Evolutionary conservation across 768 basidiomycete species (phyloP).

Genomic region (Trametes cubensis): DNA sequence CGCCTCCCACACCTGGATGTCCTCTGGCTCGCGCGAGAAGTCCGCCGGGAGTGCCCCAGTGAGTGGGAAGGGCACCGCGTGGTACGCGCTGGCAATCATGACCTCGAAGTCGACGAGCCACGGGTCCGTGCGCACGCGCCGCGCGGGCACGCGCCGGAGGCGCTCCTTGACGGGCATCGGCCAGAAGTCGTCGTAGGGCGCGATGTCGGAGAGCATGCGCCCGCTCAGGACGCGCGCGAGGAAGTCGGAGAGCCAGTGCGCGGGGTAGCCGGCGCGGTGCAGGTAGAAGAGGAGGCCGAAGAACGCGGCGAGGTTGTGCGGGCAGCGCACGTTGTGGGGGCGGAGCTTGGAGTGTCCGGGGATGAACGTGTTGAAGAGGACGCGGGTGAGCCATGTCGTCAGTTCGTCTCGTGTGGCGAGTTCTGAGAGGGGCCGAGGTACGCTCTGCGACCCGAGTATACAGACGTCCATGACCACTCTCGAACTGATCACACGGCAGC

Average conservation of each 20-base stretch:
- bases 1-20: constrained; percentile 19
- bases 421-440: constrained; percentile 19
- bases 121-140: constrained; percentile 28
- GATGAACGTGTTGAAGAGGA: constrained; percentile 37
- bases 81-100: constrained; percentile 26
- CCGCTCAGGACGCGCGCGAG: constrained; percentile 33
- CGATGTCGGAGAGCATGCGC: constrained; percentile 31
- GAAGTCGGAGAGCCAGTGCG: constrained; percentile 42
- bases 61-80: constrained; percentile 28
- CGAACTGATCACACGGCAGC: constrained; percentile 28
- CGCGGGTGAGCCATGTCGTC: constrained; percentile 37
- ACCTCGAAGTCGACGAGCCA: constrained; percentile 31
- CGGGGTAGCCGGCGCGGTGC: constrained; percentile 39
- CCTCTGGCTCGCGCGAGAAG: constrained; percentile 22
- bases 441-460: neutral
- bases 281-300: constrained; percentile 38
- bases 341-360: constrained; percentile 29
- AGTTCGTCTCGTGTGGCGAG: constrained; percentile 36
- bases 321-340: constrained; percentile 34
- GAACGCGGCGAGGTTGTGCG: constrained; percentile 41
- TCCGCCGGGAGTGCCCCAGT: constrained; percentile 9
- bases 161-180: constrained; percentile 32
- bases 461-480: constrained; percentile 25
- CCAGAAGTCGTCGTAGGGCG: constrained; percentile 30
- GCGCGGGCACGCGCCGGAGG: constrained; percentile 19